Evolutionary conservation across 805 yeast genomes (phyloP), one percentile per base, ranked within the genome.

Genomic region (Candida dajiaensis): DNA sequence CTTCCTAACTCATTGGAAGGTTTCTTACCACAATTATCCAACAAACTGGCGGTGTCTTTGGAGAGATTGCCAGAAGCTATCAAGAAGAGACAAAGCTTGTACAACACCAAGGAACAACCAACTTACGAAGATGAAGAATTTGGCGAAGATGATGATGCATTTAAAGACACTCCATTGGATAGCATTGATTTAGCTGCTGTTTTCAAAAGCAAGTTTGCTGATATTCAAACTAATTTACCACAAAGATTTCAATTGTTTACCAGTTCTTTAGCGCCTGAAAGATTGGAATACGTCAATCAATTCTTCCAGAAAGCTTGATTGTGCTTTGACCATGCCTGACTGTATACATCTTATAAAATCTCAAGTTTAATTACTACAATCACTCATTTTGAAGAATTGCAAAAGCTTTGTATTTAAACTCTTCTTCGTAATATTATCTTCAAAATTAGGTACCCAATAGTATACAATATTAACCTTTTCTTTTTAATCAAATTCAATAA

Each of bases 161-260:
- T 85, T 63, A 80, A 83, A 47, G 85, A 81, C 53, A 83, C 95
- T 1, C 87, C 94, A 8, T 71, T 92, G 48, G 97, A 90, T 63
- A 70, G 74, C 38, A 65, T 89, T 40, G 85, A 89, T 60, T 81
- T 83, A 5, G 87, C 81, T 67, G 68, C 72, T 40, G 80, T 78
- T 6, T 80, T 89, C 63, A 77, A 78, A 46, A 71, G 73, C n/a
- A 74, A 75, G 44, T 69, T 88, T 31, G 55, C 67, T 2, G 61
- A 64, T 2, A 55, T 85, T 21, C 80, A 79, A 56, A 67, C 64
- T 22, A 63, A 61, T 19, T 74, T 79, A 45, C 69, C 73, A 1
- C 62, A 61, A 16, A 72, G 74, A 48, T 82, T 83, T 60, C 56
- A 63, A 41, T 55, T 56, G 26, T 50, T 67, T 20, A 45, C 66